These are phyloP conservation scores for Russula dissimulans DNA, from an alignment of 768 basidiomycete species.

Conservation along the genomic window DNA sequence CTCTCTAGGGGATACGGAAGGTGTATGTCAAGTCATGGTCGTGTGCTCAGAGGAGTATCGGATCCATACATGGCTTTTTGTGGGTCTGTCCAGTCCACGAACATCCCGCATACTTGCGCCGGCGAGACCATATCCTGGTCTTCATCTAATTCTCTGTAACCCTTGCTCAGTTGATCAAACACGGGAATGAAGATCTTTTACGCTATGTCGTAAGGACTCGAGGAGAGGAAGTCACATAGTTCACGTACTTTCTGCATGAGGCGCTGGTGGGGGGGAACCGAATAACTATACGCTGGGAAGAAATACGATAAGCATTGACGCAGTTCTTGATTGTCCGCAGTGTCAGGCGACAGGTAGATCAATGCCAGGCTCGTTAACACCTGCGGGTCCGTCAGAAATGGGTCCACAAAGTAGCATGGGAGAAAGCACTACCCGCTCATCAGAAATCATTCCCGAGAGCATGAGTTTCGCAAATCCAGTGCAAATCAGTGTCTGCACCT, in stretches of 20 bases:
- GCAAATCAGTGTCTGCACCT: conserved; percentile 62
- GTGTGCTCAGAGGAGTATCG: not conserved
- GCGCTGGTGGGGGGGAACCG: conserved; percentile 63
- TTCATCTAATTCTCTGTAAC: conserved; percentile 58
- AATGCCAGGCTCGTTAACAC: conserved; percentile 42
- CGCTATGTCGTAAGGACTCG: not conserved
- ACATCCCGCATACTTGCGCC: conserved; percentile 64
- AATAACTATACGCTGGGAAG: conserved; percentile 79
- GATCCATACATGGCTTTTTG: conserved; percentile 52
- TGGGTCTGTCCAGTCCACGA: conserved; percentile 86
- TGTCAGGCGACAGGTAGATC: conserved; percentile 73
- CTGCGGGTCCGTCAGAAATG: conserved; percentile 23
- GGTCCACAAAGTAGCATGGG: not conserved
- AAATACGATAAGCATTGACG: conserved; percentile 83
- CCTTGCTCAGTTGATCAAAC: conserved; percentile 48
- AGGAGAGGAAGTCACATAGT: conserved; percentile 1
- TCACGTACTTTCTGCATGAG: conserved; percentile 56
- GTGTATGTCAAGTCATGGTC: not conserved
- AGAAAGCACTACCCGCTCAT: conserved; percentile 46
- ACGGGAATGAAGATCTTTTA: conserved; percentile 61
- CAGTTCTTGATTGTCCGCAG: conserved; percentile 69
- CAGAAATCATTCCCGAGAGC: conserved; percentile 63
- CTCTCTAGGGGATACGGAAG: conserved; percentile 27
- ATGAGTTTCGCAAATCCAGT: conserved; percentile 83
- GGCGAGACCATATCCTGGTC: conserved; percentile 67